Base-by-base conservation (phyloP, 495 filamentous ascomycete species). In the Clavariopsis aquatica region DNA sequence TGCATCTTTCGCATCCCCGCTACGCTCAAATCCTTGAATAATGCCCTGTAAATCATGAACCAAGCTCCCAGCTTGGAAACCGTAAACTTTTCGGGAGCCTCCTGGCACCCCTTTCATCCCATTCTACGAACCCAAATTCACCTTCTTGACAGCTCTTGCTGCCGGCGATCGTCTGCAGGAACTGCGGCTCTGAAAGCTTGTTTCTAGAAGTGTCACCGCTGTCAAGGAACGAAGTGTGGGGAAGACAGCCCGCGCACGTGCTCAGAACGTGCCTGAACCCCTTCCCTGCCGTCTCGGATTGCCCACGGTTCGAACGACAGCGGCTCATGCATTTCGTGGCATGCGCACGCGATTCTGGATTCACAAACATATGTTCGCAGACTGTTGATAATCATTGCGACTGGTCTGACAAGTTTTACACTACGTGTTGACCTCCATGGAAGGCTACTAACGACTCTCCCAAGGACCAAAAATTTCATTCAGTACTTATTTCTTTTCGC, bases 171-270 rank as follows among this genome's bases (percentile, higher is more conserved):
- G 36, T 46, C 69, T 67, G 69, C 69, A 71, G 69, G 69, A 49
- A 71, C 69, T 62, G 65, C 24, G 69, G 64, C 69, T 61, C 51
- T 43, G 38, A 67, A 71, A 71, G 61, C 65, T 71, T 71, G 58
- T 34, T 19, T 43, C 20, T 27, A 19, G 60, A 34, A 49, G 45
- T 20, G 47, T n/a, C 49, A 49, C 57, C 28, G 52, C 64, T 28
- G 63, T 54, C 68, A 46, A 36, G 36, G 64, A 9, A 29, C 38
- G 13, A 27, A 23, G 19, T 69, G 66, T 69, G 66, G 66, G 66
- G 66, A 69, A 60, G 28, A n/a, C n/a, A n/a, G n/a, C n/a, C n/a
- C n/a, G n/a, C 54, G 53, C 54, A 53, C 52, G 38, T 61, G 43
- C 29, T 20, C 24, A 24, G 28, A 57, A 66, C 60, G 65, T 64